phyloP scores from a whole-genome alignment of 352 stramenopile genomes.

The Pythium folliculosum region DNA sequence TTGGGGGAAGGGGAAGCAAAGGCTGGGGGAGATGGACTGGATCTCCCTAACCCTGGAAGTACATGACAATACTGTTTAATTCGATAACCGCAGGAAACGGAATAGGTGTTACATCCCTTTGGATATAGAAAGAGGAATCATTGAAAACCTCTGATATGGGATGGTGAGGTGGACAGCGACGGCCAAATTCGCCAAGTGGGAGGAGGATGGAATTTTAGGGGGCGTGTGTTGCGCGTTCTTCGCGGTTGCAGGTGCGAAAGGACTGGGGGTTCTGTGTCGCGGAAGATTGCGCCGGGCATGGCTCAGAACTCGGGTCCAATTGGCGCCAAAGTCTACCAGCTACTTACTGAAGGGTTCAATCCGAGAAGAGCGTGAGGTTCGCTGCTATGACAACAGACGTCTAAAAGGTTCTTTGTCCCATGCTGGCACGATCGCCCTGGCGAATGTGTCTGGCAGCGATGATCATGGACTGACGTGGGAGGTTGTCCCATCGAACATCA shows the following conservation, averaged over 20 bases:
- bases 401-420: background rate
- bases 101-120: no score
- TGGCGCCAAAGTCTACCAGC: no score
- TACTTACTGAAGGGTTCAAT: background rate
- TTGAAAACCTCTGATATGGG: slow-evolving; percentile 3
- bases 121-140: no score
- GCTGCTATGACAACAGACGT: slow-evolving; percentile 7
- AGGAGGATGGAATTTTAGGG: slow-evolving; percentile 2
- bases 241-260: slow-evolving; percentile 1
- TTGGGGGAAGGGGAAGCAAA: slow-evolving; percentile 14
- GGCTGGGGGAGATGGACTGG: slow-evolving; percentile 16
- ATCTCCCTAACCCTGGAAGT: slow-evolving; percentile 17
- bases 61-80: background rate
- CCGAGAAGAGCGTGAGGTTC: background rate
- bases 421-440: slow-evolving; percentile 1
- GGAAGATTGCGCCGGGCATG: background rate
- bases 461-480: background rate
- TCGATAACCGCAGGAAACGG: background rate
- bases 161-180: background rate
- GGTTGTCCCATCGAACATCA: slow-evolving; percentile 18
- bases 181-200: background rate
- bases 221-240: background rate
- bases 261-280: slow-evolving; percentile 3
- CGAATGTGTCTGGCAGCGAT: background rate
- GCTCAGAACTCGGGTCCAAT: no score